Evolutionary conservation across 495 filamentous ascomycete species (phyloP).

Genomic region (Oidiodendron maius): DNA sequence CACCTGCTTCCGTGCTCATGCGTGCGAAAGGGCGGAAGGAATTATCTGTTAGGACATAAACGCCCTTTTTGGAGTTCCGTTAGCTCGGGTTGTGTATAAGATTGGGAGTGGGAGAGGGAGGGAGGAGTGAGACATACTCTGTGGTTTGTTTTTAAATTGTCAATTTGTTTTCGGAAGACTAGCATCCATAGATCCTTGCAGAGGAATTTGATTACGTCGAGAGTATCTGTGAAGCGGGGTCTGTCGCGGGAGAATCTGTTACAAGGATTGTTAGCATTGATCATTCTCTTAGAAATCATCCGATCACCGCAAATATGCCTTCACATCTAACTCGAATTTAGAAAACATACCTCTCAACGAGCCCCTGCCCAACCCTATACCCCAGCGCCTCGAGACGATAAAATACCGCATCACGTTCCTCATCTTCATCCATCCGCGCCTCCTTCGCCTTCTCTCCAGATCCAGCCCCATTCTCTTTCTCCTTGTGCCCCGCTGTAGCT

Average conservation of each 20-base stretch:
- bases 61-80: constrained; percentile 50
- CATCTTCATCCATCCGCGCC: constrained; percentile 56
- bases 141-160: constrained; percentile 98
- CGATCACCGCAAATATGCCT: too few relatives aligned
- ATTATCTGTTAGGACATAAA: constrained; percentile 95
- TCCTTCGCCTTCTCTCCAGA: constrained; percentile 2
- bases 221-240: constrained; percentile 78
- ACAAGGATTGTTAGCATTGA: neutral
- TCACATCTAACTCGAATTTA: neutral
- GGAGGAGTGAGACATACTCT: constrained; percentile 46
- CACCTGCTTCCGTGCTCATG: constrained; percentile 74
- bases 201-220: constrained; percentile 93
- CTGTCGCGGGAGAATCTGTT: constrained; percentile 79
- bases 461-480: neutral
- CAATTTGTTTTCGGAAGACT: constrained; percentile 92
- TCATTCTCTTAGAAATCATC: neutral
- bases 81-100: constrained; percentile 1
- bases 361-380: constrained; percentile 87
- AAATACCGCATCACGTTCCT: constrained; percentile 74
- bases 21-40: constrained; percentile 80
- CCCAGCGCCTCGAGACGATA: constrained; percentile 79
- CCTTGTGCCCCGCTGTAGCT: neutral
- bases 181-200: constrained; percentile 97
- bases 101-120: constrained; percentile 1
- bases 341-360: constrained; percentile 74